Evolutionary conservation across 164 flowering plant species (phyloP).

Genomic region (Piper betle): DNA sequence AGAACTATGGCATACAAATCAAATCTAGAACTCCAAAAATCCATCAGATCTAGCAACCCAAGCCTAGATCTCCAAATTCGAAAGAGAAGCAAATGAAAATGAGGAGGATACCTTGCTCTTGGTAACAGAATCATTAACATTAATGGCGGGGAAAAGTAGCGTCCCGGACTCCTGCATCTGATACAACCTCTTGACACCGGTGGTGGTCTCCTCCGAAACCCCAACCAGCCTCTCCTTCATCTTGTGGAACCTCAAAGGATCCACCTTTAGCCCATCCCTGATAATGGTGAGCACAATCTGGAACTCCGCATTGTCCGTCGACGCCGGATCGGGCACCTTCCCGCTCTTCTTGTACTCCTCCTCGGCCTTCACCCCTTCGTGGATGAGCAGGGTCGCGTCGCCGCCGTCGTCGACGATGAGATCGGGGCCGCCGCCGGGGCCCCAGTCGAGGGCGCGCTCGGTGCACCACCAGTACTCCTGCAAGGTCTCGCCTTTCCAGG

Average conservation of each 20-base stretch:
- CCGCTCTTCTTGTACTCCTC: constrained; percentile 17
- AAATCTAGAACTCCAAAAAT: too few relatives aligned
- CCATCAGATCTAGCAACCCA: background rate
- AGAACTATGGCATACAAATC: too few relatives aligned
- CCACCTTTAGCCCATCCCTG: constrained; percentile 22
- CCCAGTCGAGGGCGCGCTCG: constrained; percentile 25
- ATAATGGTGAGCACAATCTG: constrained; percentile 26
- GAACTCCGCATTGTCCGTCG: constrained; percentile 34
- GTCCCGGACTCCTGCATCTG: constrained; percentile 22
- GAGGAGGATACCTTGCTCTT: constrained; percentile 14
- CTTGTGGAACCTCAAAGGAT: constrained; percentile 23
- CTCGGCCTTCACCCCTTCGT: constrained; percentile 26
- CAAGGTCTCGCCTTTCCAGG: constrained; percentile 19
- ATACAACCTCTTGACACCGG: constrained; percentile 25
- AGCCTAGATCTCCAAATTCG: background rate
- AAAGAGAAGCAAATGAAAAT: background rate
- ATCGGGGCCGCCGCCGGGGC: constrained; percentile 23
- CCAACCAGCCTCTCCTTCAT: constrained; percentile 29
- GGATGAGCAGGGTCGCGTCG: constrained; percentile 18
- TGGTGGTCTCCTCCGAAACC: constrained; percentile 29
- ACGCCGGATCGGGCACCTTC: constrained; percentile 25
- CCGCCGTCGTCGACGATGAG: constrained; percentile 29
- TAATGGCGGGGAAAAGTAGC: constrained; percentile 20
- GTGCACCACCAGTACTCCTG: constrained; percentile 36
- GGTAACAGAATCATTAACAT: constrained; percentile 18